A percentile compares a stretch with the other conserved stretches of the same genome.
Conservation (phyloP, 2,329 filamentous ascomycete species). For the Exophiala xenobiotica region DNA sequence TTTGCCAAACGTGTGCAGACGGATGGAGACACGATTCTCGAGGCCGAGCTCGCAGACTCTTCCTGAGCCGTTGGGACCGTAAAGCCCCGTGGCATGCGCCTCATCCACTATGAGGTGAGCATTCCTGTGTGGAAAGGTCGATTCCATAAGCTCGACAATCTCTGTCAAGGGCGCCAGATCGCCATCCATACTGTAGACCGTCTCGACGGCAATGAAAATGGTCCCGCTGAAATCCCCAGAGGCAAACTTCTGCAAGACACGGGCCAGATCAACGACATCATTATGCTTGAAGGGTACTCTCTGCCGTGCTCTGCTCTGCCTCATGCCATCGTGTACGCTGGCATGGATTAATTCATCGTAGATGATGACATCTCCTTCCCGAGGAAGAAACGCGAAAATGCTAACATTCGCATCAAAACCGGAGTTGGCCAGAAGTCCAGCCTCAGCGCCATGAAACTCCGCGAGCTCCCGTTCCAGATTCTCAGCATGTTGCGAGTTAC, state of each 20-base stretch:
- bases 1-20: conserved; percentile 56
- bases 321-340: conserved; percentile 76
- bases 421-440: conserved; percentile 62
- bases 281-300: conserved; percentile 52
- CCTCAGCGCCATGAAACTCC: conserved; percentile 57
- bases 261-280: conserved; percentile 38
- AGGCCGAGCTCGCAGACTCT: conserved; percentile 52
- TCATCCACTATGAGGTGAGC: conserved; percentile 58
- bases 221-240: conserved; percentile 36
- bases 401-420: conserved; percentile 68
- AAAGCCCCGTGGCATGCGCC: conserved; percentile 54
- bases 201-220: conserved; percentile 69
- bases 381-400: conserved; percentile 60
- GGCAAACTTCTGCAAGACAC: conserved; percentile 34
- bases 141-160: conserved; percentile 59
- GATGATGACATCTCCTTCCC: conserved; percentile 61
- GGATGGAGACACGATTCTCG: conserved; percentile 50
- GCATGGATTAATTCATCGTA: conserved; percentile 77
- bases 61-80: conserved; percentile 51
- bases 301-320: conserved; percentile 55
- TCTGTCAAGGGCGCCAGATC: conserved; percentile 65
- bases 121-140: conserved; percentile 57
- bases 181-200: conserved; percentile 81
- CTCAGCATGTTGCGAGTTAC: conserved; percentile 62
- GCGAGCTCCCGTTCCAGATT: conserved; percentile 60